Evolutionary conservation across 2,329 filamentous ascomycete species (phyloP), one percentile per base, ranked within the genome.

Genomic region (Paecilomyces dactylethromorphus): DNA sequence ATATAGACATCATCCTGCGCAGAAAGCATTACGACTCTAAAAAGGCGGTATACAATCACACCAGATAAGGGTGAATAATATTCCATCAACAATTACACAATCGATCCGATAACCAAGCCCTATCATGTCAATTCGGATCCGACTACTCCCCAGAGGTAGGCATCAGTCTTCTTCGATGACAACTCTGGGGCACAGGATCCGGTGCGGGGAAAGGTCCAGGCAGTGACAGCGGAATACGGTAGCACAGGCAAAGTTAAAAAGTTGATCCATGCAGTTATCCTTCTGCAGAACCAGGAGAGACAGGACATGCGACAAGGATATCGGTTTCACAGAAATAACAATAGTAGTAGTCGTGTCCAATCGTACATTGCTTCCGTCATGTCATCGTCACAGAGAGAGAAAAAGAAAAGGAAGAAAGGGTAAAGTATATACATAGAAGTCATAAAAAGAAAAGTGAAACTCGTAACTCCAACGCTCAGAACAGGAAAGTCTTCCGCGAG

Each of bases 401-500:
- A 45, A 39, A 18, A 18, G 18, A n/a, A 18, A n/a, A n/a, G 13
- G 35, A 45, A n/a, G 18, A 15, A n/a, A 4, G 8, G 13, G 8
- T 15, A 15, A 45, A 18, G 11, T 52, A 52, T 52, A 29, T 52
- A 52, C 50, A 52, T 52, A 22, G 21, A 52, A 24, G 29, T n/a
- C 50, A 21, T 24, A 24, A 29, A 52, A 10, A 52, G 15, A 52
- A 22, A 11, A 18, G 26, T n/a, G 5, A 18, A 5, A 18, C 7
- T 12, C 21, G 26, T 11, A 13, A 52, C 18, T 24, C 22, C 21
- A 24, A 52, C 8, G 15, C 35, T 56, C 58, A 62, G 18, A 62
- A 62, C 13, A 62, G 49, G 15, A 62, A 62, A 3, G 60, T 53
- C 53, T 58, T 56, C 18, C 56, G 55, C 6, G 60, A 57, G 26